phyloP scores from a whole-genome alignment of 306 rosid species.

The Cucurbita pepo region DNA sequence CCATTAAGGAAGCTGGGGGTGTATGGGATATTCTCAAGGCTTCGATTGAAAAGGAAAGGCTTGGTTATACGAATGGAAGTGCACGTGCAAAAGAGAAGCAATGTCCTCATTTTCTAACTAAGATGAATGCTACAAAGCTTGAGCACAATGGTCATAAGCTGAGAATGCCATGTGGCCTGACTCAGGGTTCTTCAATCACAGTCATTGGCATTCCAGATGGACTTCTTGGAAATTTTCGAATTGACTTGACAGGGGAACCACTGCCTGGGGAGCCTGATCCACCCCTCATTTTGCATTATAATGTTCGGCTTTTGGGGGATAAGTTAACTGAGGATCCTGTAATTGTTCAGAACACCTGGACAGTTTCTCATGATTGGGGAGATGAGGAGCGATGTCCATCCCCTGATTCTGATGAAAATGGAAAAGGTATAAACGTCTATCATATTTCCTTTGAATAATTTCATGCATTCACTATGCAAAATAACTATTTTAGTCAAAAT shows the following conservation, averaged over 20 bases:
- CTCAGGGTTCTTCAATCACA: constrained; percentile 91
- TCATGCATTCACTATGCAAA: background rate
- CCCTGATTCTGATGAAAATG: constrained; percentile 51
- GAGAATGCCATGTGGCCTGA: constrained; percentile 82
- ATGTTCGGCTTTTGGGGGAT: constrained; percentile 94
- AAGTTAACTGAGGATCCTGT: constrained; percentile 90
- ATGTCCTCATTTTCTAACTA: constrained; percentile 82
- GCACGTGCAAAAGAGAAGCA: constrained; percentile 57
- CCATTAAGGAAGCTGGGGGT: constrained; percentile 80
- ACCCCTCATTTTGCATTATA: constrained; percentile 82
- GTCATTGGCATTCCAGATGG: constrained; percentile 83
- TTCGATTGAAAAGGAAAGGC: constrained; percentile 46
- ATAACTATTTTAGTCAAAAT: background rate
- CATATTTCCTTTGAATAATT: constrained; percentile 4
- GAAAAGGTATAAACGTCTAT: constrained; percentile 38
- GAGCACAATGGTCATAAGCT: constrained; percentile 40
- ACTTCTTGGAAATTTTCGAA: constrained; percentile 69
- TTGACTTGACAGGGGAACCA: constrained; percentile 80
- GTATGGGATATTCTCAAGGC: constrained; percentile 70
- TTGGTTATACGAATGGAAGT: constrained; percentile 43
- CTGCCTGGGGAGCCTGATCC: constrained; percentile 98
- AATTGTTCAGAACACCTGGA: constrained; percentile 96
- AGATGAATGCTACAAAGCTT: constrained; percentile 52
- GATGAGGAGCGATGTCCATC: constrained; percentile 96
- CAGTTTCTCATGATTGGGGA: constrained; percentile 89